Conservation (phyloP, 495 filamentous ascomycete species). For the Tuber microsphaerosporum region DNA sequence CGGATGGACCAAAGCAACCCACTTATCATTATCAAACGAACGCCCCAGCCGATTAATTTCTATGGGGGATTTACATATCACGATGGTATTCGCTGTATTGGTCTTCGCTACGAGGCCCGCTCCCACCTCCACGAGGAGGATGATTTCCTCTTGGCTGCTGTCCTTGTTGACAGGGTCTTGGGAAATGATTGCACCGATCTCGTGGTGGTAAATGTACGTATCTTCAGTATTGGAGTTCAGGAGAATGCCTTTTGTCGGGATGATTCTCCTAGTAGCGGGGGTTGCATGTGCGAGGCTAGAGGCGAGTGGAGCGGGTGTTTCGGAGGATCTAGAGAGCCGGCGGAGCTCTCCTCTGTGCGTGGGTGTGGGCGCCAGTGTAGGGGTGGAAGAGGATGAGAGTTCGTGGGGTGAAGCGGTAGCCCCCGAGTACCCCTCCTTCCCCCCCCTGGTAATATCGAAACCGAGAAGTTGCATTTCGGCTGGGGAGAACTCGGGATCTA, state of each 20-base stretch:
- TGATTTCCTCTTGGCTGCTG: not conserved
- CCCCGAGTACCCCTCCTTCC: not conserved
- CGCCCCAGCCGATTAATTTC: not conserved
- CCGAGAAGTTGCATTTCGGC: not conserved
- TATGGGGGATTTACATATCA: not conserved
- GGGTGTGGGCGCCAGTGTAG: not conserved
- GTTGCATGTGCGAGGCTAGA: not conserved
- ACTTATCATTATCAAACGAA: not conserved
- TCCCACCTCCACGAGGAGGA: not conserved
- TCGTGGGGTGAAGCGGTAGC: not conserved
- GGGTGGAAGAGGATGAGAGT: not conserved
- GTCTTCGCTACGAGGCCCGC: not conserved
- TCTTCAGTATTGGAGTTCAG: not conserved
- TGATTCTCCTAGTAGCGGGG: not conserved
- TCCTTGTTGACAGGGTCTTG: not conserved
- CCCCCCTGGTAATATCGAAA: not conserved
- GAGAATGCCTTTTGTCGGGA: not conserved
- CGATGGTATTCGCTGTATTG: slow-evolving; percentile 1
- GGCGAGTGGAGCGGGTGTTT: not conserved
- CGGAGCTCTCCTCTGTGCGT: not conserved
- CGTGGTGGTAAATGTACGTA: not conserved
- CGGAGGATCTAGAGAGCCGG: not conserved
- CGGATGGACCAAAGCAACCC: not conserved
- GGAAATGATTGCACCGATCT: not conserved
- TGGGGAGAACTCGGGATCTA: not conserved